These are phyloP conservation scores for Fragaria ananassa DNA, from an alignment of 306 rosid species.

Conservation along the genomic window DNA sequence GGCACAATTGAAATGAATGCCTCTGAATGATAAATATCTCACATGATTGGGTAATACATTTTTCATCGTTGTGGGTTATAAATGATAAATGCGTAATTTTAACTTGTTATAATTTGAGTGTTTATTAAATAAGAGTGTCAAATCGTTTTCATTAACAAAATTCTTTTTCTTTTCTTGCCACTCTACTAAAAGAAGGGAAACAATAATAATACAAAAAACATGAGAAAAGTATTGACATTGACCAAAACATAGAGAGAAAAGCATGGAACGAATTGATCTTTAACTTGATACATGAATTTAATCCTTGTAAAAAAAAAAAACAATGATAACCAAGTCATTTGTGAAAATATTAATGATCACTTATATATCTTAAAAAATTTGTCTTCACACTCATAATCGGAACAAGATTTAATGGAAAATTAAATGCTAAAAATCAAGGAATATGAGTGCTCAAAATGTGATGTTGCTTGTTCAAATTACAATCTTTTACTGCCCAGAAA, in stretches of 20 bases:
- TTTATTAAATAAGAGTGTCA: no score
- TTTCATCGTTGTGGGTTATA: no score
- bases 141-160: no score
- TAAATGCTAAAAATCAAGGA: constrained; percentile 56
- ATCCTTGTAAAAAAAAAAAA: no score
- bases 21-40: no score
- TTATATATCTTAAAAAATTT: constrained; percentile 11
- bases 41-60: no score
- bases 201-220: background rate
- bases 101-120: no score
- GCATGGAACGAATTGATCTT: background rate
- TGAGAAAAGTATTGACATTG: background rate
- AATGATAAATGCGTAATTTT: no score
- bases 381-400: constrained; percentile 33
- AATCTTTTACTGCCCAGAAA: constrained; percentile 1
- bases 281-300: background rate
- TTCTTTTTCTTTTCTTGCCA: no score
- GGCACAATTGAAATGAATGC: no score
- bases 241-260: background rate
- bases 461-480: constrained; percentile 27
- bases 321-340: background rate
- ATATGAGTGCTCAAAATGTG: constrained; percentile 52
- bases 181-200: no score
- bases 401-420: constrained; percentile 48
- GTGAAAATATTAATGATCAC: background rate